phyloP scores from a whole-genome alignment of 1,139 yeast genomes.

The Geotrichum reessii region DNA sequence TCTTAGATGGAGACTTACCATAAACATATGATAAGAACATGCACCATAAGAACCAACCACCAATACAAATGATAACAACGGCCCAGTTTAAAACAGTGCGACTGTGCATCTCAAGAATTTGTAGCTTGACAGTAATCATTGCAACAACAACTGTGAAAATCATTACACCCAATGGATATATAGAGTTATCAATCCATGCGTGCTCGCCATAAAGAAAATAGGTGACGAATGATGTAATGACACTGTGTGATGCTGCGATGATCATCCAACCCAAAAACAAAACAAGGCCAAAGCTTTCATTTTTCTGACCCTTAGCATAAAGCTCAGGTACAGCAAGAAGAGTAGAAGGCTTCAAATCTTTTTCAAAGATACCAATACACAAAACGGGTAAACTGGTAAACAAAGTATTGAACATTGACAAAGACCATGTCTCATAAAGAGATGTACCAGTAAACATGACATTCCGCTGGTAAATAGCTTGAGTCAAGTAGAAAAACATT shows the following conservation, averaged over 20 bases:
- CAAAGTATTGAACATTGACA: constrained; percentile 92
- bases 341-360: constrained; percentile 83
- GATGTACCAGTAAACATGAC: constrained; percentile 92
- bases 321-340: constrained; percentile 87
- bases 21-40: constrained; percentile 67
- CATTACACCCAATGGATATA: constrained; percentile 76
- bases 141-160: constrained; percentile 66
- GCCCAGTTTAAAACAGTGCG: constrained; percentile 68
- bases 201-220: constrained; percentile 62
- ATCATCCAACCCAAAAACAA: constrained; percentile 75
- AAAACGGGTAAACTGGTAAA: constrained; percentile 90
- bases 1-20: constrained; percentile 50
- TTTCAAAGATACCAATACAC: constrained; percentile 92
- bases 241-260: constrained; percentile 68
- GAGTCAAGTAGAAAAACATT: constrained; percentile 79
- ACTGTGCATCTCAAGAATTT: constrained; percentile 77
- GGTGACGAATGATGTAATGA: constrained; percentile 61
- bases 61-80: constrained; percentile 65
- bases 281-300: constrained; percentile 65
- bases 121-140: constrained; percentile 71
- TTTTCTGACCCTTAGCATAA: constrained; percentile 69
- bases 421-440: constrained; percentile 89
- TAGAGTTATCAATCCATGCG: constrained; percentile 62
- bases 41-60: constrained; percentile 89
- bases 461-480: constrained; percentile 78